A percentile compares a stretch with the other conserved stretches of the same genome.
phyloP scores from a whole-genome alignment of 495 filamentous ascomycete species.

The Hypoxylon fragiforme region DNA sequence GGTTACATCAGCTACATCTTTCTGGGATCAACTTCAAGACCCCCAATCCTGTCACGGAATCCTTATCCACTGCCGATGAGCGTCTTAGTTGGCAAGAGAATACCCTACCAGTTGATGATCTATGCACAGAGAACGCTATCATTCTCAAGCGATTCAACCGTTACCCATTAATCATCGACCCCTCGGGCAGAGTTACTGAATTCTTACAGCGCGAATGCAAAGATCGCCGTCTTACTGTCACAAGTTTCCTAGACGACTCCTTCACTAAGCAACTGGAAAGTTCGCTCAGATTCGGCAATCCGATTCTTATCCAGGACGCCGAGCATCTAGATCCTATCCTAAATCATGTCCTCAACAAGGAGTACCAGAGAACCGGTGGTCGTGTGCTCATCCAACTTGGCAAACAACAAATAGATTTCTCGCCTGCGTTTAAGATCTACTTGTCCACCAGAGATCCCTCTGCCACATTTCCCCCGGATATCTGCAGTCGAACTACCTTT shows the following conservation, averaged over 20 bases:
- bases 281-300: constrained; percentile 94
- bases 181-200: constrained; percentile 89
- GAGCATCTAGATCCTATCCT: constrained; percentile 96
- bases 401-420: constrained; percentile 99
- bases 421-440: constrained; percentile 93
- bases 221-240: constrained; percentile 90
- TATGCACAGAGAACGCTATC: constrained; percentile 98
- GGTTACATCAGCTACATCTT: constrained; percentile 85
- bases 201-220: constrained; percentile 94
- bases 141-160: constrained; percentile 96
- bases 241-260: constrained; percentile 96
- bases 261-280: constrained; percentile 98
- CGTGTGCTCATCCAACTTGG: constrained; percentile 97
- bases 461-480: constrained; percentile 93
- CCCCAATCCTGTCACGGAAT: constrained; percentile 93
- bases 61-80: constrained; percentile 95
- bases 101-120: constrained; percentile 95
- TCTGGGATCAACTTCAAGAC: constrained; percentile 91
- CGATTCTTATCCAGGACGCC: constrained; percentile 97
- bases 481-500: constrained; percentile 97
- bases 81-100: constrained; percentile 92
- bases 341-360: constrained; percentile 98
- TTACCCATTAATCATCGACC: constrained; percentile 97
- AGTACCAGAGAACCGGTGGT: constrained; percentile 99
- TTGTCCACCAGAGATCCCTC: constrained; percentile 95